Conservation (phyloP, 1,284 basidiomycete genomes). For the Cerrena zonata region DNA sequence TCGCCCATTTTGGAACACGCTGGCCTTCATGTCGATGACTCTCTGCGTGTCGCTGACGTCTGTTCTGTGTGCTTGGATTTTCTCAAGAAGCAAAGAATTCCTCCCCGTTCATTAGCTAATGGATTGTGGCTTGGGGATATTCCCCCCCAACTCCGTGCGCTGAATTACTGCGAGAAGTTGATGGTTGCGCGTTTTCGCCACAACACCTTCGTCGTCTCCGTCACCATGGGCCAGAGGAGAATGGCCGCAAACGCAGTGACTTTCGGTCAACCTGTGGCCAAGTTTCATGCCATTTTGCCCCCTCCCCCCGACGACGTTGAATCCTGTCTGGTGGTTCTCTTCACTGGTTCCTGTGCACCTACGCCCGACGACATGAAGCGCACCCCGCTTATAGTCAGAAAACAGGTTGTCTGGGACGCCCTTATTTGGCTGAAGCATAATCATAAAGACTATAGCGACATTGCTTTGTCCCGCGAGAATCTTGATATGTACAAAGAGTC, state of each 20-base stretch:
- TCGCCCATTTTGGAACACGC: no score
- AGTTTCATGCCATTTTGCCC: constrained; percentile 30
- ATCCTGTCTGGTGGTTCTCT: constrained; percentile 32
- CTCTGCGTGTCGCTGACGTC: no score
- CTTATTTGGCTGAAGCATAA: constrained; percentile 36
- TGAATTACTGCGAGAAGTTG: constrained; percentile 30
- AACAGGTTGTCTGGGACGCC: constrained; percentile 24
- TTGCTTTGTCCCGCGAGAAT: constrained; percentile 31
- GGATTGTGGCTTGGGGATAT: constrained; percentile 36
- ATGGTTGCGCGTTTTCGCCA: constrained; percentile 27
- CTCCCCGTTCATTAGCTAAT: constrained; percentile 28
- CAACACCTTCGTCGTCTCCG: constrained; percentile 26
- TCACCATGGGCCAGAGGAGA: constrained; percentile 18
- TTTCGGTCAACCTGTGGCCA: constrained; percentile 29
- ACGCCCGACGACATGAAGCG: constrained; percentile 28
- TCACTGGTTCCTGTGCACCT: constrained; percentile 28
- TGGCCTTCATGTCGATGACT: no score
- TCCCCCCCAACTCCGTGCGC: constrained; percentile 22
- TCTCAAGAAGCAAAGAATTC: constrained; percentile 10
- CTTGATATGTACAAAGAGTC: constrained; percentile 27
- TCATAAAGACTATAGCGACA: constrained; percentile 32
- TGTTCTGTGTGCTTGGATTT: neutral
- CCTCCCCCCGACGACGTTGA: constrained; percentile 29
- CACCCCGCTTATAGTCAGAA: constrained; percentile 31
- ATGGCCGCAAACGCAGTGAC: constrained; percentile 27